A percentile compares a stretch with the other conserved stretches of the same genome.
These are phyloP conservation scores for Talaromyces sp. DNA, from an alignment of 2,329 filamentous ascomycete genomes.

Conservation along the genomic window DNA sequence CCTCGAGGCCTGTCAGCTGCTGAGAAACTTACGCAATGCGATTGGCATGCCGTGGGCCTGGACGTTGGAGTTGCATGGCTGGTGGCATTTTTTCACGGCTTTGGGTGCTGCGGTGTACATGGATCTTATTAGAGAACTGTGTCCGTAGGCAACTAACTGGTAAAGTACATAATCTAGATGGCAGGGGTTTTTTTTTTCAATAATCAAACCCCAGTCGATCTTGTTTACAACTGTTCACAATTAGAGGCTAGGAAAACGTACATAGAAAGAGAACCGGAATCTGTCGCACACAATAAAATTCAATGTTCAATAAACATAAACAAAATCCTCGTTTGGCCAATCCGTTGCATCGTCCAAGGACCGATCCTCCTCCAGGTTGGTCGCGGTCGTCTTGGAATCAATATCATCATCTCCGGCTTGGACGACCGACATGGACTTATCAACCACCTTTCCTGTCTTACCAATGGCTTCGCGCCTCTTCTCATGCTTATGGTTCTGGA, in stretches of 20 bases:
- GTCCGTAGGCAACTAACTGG: not conserved
- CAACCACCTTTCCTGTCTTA: slow-evolving; percentile 55
- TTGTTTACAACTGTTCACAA: not conserved
- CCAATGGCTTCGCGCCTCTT: slow-evolving; percentile 53
- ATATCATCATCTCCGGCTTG: slow-evolving; percentile 24
- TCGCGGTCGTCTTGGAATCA: slow-evolving; percentile 17
- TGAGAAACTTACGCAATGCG: not conserved
- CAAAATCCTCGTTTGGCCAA: slow-evolving; percentile 60
- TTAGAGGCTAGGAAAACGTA: not conserved
- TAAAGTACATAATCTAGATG: not conserved
- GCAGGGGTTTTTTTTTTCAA: too few relatives aligned
- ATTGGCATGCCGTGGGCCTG: slow-evolving; percentile 2
- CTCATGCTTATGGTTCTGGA: slow-evolving; percentile 54
- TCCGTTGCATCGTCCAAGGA: slow-evolving; percentile 59
- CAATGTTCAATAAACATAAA: slow-evolving; percentile 49
- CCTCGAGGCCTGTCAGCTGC: not conserved
- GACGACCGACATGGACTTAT: slow-evolving; percentile 54
- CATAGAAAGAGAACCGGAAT: not conserved
- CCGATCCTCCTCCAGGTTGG: slow-evolving; percentile 42
- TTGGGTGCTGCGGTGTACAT: slow-evolving; percentile 1
- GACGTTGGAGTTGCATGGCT: slow-evolving; percentile 4
- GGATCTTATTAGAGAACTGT: slow-evolving; percentile 1
- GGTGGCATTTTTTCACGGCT: slow-evolving; percentile 4
- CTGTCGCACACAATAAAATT: not conserved
- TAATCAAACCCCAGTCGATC: not conserved